Base-by-base conservation (phyloP, 495 filamentous ascomycete genomes). In the Talaromyces stipitatus region DNA sequence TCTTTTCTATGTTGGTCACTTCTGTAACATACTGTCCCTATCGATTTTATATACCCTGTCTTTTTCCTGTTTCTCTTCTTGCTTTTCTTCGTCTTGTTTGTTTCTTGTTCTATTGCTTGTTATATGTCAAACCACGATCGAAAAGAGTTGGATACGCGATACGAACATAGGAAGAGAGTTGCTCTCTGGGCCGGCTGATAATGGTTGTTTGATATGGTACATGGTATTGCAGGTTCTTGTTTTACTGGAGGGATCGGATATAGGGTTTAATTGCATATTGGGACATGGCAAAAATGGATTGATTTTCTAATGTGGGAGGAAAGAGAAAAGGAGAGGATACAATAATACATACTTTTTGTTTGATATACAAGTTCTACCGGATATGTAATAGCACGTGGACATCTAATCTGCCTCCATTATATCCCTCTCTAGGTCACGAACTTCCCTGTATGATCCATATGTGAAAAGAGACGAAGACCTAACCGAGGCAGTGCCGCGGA, bases 1-100 rank as follows among this genome's bases (percentile, higher is more conserved):
- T 33, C 1, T 8, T 14, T 46, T 30, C 30, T 22, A 52, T 2
- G 6, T 55, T 38, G 20, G n/a, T 32, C 38, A 32, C 38, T 30
- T 43, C 12, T 56, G 54, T 56, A 56, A 14, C 23, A 56, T 56
- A 48, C 54, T 47, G 54, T 56, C 54, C 54, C 27, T 56, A 56
- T 56, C 54, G 54, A 10, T 41, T 55, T 30, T 4, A 53, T 55
- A 55, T 41, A 55, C 53, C 53, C 52, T 16, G 23, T 27, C n/a
- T 26, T 55, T 55, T 27, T 30, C 32, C 10, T 47, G 23, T 48
- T 55, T 56, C 22, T 45, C 29, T 41, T 27, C 28, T 27, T 29
- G 48, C 27, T 32, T 22, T 29, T 62, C 47, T 56, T 33, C 27
- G 24, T 38, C 56, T 51, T 30, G 7, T 27, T 30, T 6, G 43